These are phyloP conservation scores for Alternaria metachromatica DNA, from an alignment of 2,329 filamentous ascomycete species.

Conservation along the genomic window DNA sequence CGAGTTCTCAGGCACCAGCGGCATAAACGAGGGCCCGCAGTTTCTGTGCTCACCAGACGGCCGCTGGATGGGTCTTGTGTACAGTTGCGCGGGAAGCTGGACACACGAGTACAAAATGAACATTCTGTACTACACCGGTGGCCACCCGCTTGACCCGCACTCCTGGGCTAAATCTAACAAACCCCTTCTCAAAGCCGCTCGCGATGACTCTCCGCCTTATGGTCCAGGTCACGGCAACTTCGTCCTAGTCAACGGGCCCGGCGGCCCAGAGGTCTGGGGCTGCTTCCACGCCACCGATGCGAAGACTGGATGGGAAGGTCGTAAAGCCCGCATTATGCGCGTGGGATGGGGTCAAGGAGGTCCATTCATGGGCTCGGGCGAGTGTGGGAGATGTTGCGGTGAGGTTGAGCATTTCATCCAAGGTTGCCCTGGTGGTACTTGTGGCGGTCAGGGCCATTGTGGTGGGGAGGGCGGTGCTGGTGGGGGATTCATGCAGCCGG, in stretches of 20 bases:
- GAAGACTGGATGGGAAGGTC: conserved; percentile 54
- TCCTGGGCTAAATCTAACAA: conserved; percentile 50
- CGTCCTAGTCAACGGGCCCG: conserved; percentile 44
- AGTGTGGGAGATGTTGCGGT: conserved; percentile 46
- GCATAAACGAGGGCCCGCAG: conserved; percentile 57
- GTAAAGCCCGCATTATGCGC: conserved; percentile 55
- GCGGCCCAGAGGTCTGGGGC: conserved; percentile 50
- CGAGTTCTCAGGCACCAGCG: conserved; percentile 49
- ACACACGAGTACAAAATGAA: conserved; percentile 58
- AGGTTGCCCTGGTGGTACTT: conserved; percentile 36
- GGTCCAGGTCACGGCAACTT: conserved; percentile 57
- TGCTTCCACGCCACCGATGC: conserved; percentile 57
- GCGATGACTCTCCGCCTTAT: conserved; percentile 49
- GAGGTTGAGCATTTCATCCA: conserved; percentile 42
- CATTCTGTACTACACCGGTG: conserved; percentile 51
- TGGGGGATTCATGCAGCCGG: conserved; percentile 21
- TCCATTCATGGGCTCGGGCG: conserved; percentile 52
- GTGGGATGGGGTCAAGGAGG: conserved; percentile 48
- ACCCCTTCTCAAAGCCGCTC: conserved; percentile 49
- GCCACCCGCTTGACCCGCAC: conserved; percentile 47
- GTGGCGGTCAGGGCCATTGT: conserved; percentile 33
- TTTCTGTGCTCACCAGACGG: conserved; percentile 45
- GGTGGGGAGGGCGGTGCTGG: conserved; percentile 26
- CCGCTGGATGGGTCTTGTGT: conserved; percentile 54
- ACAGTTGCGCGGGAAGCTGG: conserved; percentile 56